Base-by-base conservation (phyloP, 306 rosid genomes). In the Astragalus membranaceus region DNA sequence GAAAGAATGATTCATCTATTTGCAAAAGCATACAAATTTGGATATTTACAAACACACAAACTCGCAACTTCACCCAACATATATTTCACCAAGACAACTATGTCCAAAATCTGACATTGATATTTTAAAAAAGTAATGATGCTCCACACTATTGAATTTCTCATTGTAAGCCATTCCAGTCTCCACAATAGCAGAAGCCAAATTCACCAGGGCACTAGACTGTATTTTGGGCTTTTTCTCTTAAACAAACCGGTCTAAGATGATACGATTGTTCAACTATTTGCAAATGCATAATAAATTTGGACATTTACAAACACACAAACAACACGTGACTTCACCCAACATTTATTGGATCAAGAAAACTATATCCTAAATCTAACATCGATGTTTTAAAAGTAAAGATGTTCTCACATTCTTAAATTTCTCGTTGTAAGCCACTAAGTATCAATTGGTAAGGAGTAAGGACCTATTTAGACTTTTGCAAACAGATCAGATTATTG, bases 221-320 rank as follows among this genome's bases (percentile, higher is more conserved):
- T 69, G 39, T 13, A 1, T 17, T 20, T 29, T 47, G 56, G 30
- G 8, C 17, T 51, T 20, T 51, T 51, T 51, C 4, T 6, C 39
- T 17, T 37, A 5, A 2, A 17, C 6, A 42, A 37, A 50, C 49
- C 52, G 33, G 32, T 73, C 64, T n/a, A 13, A 10, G 15, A 15
- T 15, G 57, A 63, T 26, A 42, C 26, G 64, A 41, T 8, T 26
- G 30, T 17, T 42, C 29, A 47, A 54, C 39, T 49, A 14, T 41
- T 50, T 67, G 59, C 23, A 16, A 66, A 79, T 16, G 26, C 59
- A 63, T 26, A 68, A 68, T 26, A 53, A 57, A 17, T 59, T 62
- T 10, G 8, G 46, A 46, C 53, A 8, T 7, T 23, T n/a, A 39
- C 23, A 20, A 8, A 26, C 4, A 62, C 47, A 57, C 13, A 26